Conservation (phyloP, 2,329 filamentous ascomycete genomes). For the Penicillium sclerotigenum region DNA sequence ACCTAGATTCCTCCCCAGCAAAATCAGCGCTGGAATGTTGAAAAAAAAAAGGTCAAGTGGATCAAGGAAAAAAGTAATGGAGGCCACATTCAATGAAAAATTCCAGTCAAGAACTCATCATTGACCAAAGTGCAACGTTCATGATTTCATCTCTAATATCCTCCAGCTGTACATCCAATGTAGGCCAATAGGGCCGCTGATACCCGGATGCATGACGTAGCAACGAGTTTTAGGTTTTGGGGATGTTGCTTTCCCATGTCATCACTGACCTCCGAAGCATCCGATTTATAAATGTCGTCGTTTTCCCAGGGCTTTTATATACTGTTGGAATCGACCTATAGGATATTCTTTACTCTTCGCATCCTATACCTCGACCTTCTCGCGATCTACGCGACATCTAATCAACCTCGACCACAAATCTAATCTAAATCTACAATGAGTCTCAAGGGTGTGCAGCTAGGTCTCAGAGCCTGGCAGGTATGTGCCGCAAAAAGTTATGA, state of each 20-base stretch:
- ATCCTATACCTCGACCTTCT: not conserved
- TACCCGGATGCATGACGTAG: constrained; percentile 35
- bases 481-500: not conserved
- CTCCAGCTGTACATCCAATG: not conserved
- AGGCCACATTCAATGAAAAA: not conserved
- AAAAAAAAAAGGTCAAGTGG: not conserved
- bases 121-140: constrained; percentile 9
- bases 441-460: constrained; percentile 28
- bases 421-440: constrained; percentile 21
- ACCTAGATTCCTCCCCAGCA: not conserved
- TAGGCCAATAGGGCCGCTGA: constrained; percentile 10
- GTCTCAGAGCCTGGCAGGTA: constrained; percentile 36
- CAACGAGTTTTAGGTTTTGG: constrained; percentile 13
- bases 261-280: constrained; percentile 31
- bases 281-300: constrained; percentile 29
- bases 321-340: not conserved
- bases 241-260: constrained; percentile 25
- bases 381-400: constrained; percentile 8
- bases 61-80: not conserved
- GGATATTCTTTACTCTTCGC: not conserved
- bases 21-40: not conserved
- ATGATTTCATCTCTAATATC: constrained; percentile 9
- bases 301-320: constrained; percentile 1
- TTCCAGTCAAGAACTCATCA: constrained; percentile 12
- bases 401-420: constrained; percentile 3